Base-by-base conservation (phyloP, 495 filamentous ascomycete genomes). In the Penicillium cosmopolitanum region DNA sequence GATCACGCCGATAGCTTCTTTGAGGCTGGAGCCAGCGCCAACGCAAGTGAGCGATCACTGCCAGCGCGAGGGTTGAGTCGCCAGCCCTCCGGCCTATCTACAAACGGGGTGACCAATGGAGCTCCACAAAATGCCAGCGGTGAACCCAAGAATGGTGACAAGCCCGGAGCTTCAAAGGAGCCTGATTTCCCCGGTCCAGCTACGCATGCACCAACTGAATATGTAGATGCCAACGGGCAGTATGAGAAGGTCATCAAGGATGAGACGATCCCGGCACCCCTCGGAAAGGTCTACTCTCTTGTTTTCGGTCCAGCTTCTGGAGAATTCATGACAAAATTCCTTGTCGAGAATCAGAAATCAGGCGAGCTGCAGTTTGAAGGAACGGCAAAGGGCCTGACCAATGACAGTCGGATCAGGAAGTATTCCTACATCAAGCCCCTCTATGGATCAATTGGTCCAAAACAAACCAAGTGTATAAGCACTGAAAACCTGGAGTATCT, bases 341-440 rank as follows among this genome's bases (percentile, higher is more conserved):
- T 97, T 12, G 78, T 89, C 0, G 86, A 85, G 4, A 94, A 97
- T 51, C 91, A 97, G 67, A 97, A 97, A 68, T 91, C 89, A 18
- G 84, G 85, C 8, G 96, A 99, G 28, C 73, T 98, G 13, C 85
- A 89, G 60, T 88, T 96, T 73, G 83, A 86, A 50, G 89, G 95
- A 36, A 91, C 91, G 61, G 88, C 90, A 58, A 88, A 87, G 50
- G 93, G 89, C 28, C 76, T 93, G 36, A 87, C 82, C 21, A 84
- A 83, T 40, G 89, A 93, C 16, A 88, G 85, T 67, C 90, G 87
- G 71, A 83, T 83, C 2, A 81, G 94, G 42, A 86, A 75, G 35
- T 96, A 88, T 70, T 89, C 86, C 1, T 99, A 96, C 70, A 97
- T 97, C 77, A 97, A 96, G 68, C 95, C 93, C 11, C 78, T 99